Evolutionary conservation across 768 basidiomycete genomes (phyloP), one percentile per base, ranked within the genome.

Genomic region (Tremella mesenterica): DNA sequence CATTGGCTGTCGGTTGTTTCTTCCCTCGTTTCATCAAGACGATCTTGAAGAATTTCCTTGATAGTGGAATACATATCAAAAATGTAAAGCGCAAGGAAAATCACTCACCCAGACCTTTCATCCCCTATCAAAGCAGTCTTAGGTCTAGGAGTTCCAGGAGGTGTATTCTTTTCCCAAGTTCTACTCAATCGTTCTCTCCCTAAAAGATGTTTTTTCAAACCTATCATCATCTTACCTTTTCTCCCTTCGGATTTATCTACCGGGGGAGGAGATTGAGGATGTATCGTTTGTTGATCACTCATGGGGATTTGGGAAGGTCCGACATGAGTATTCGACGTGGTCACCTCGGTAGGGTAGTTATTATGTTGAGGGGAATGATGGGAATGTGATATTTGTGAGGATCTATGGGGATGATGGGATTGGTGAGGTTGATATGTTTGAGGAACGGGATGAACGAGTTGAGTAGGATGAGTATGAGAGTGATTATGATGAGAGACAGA

Each of bases 151-250:
- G n/a, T 16, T 5, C 38, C 38, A 16, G 38, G 38, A 41, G 38
- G 38, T 1, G 52, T 44, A 29, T 27, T 50, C 41, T 60, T 60
- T 31, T 57, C 59, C 59, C 59, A 60, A 20, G 59, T 60, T 20
- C 56, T 52, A 26, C 53, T 57, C 13, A 60, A 16, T 18, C 52
- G 38, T 16, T 41, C n/a, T 14, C 38, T n/a, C 23, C 38, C 38
- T 23, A n/a, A 41, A 41, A 41, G 38, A 8, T 41, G 38, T 41
- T 23, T n/a, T 23, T 41, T 41, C 38, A 41, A 41, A 23, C 38
- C n/a, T n/a, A 5, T 5, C 14, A 41, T 41, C 38, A 41, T 41
- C n/a, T 18, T 23, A 23, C 14, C 14, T 14, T 41, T 41, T n/a
- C 38, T 23, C 8, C 4, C 14, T 16, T 41, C 38, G 4, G n/a